Evolutionary conservation across 306 rosid genomes (phyloP).

Genomic region (Urtica urens): DNA sequence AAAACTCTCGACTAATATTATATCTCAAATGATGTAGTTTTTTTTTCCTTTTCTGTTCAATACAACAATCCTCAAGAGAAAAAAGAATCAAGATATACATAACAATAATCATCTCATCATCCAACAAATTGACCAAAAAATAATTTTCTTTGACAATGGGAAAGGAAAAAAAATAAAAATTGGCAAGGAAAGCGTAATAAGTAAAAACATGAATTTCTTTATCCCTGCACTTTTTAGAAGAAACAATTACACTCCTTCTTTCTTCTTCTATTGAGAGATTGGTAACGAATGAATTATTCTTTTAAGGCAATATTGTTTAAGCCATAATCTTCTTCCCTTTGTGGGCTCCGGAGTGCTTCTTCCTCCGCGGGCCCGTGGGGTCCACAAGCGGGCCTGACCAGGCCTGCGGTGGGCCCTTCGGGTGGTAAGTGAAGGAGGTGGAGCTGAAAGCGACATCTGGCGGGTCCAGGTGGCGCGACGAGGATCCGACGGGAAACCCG

Average conservation of each 20-base stretch:
- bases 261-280: conserved; percentile 18
- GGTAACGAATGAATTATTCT: conserved; percentile 6
- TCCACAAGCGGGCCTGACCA: conserved; percentile 84
- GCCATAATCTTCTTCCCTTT: conserved; percentile 53
- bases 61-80: conserved; percentile 19
- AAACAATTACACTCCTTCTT: conserved; percentile 25
- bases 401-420: conserved; percentile 61
- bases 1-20: conserved; percentile 8
- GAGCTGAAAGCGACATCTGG: conserved; percentile 51
- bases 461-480: conserved; percentile 84
- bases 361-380: conserved; percentile 44
- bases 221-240: conserved; percentile 19
- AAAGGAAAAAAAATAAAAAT: conserved; percentile 14
- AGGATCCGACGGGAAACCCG: conserved; percentile 68
- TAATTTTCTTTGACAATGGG: conserved; percentile 5
- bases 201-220: conserved; percentile 5
- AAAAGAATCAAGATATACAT: conserved; percentile 42
- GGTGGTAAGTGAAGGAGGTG: conserved; percentile 45
- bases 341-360: conserved; percentile 34
- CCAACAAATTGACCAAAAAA: conserved; percentile 28
- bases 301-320: conserved; percentile 17
- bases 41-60: no score
- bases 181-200: conserved; percentile 20
- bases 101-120: conserved; percentile 23
- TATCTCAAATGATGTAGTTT: conserved; percentile 18